Evolutionary conservation across 2,329 filamentous ascomycete genomes (phyloP).

Genomic region (Onygenales sp.): DNA sequence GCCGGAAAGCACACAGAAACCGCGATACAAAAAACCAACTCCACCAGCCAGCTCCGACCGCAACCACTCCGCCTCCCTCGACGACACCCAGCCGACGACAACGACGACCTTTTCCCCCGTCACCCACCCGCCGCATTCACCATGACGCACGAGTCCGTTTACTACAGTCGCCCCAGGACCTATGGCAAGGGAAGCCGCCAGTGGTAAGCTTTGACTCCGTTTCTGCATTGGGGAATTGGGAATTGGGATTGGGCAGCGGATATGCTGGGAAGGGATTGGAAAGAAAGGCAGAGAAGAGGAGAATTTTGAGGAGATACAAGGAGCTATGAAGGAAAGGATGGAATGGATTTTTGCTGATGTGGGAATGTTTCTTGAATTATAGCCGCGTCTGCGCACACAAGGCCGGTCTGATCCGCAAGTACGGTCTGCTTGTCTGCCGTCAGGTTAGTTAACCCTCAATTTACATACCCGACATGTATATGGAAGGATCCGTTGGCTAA

Average conservation of each 20-base stretch:
- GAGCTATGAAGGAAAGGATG: constrained; percentile 11
- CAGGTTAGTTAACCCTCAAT: constrained; percentile 13
- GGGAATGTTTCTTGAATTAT: constrained; percentile 13
- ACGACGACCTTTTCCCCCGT: constrained; percentile 15
- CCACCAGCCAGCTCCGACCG: neutral
- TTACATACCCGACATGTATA: neutral
- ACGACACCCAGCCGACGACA: constrained; percentile 26
- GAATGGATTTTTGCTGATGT: constrained; percentile 7
- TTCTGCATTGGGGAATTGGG: too few species aligned
- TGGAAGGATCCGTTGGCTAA: constrained; percentile 1
- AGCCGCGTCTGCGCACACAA: constrained; percentile 86
- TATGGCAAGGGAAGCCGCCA: constrained; percentile 93
- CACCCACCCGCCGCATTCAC: constrained; percentile 37
- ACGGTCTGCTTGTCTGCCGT: constrained; percentile 80
- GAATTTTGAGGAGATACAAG: constrained; percentile 18
- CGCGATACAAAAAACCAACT: neutral
- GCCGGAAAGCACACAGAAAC: neutral
- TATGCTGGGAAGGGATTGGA: constrained; percentile 6
- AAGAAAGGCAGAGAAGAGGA: constrained; percentile 9
- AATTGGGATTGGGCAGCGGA: neutral
- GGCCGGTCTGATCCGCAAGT: constrained; percentile 99
- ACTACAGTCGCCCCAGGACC: constrained; percentile 94
- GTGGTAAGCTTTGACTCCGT: constrained; percentile 57
- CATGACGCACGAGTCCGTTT: constrained; percentile 93
- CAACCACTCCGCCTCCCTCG: neutral